Percentiles rank a stretch among this genome's conserved stretches.
These are phyloP conservation scores for Termitomyces sp. DNA, from an alignment of 768 basidiomycete genomes.

Conservation along the genomic window DNA sequence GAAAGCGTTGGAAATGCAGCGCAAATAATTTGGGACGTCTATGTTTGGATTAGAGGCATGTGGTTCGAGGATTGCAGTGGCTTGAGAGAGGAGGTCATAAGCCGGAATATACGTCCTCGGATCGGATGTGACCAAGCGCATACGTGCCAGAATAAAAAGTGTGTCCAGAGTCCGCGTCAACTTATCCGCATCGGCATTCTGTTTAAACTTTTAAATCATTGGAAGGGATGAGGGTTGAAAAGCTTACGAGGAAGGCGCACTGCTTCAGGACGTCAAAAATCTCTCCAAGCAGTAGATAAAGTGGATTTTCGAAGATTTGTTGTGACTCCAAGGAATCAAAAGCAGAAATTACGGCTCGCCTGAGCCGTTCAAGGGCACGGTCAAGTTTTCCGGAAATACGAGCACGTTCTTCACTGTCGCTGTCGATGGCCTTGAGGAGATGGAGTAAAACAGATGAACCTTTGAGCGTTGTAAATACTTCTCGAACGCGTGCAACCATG, in stretches of 20 bases:
- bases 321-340: slow-evolving; percentile 28
- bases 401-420: slow-evolving; percentile 25
- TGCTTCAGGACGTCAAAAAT: slow-evolving; percentile 24
- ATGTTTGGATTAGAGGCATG: slow-evolving; percentile 14
- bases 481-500: slow-evolving; percentile 12
- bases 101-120: slow-evolving; percentile 40
- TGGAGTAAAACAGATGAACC: slow-evolving; percentile 10
- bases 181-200: slow-evolving; percentile 25
- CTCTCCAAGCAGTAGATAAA: slow-evolving; percentile 27
- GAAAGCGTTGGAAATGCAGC: slow-evolving; percentile 68
- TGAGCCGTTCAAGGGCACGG: slow-evolving; percentile 53
- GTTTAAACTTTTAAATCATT: slow-evolving; percentile 6
- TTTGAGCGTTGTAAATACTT: slow-evolving; percentile 14
- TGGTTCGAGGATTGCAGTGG: slow-evolving; percentile 26
- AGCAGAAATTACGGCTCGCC: slow-evolving; percentile 42
- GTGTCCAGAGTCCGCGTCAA: slow-evolving; percentile 48
- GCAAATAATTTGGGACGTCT: slow-evolving; percentile 47
- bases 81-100: slow-evolving; percentile 41
- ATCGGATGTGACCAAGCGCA: slow-evolving; percentile 30
- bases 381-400: slow-evolving; percentile 48
- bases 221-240: neutral
- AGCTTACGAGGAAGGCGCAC: slow-evolving; percentile 23
- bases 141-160: slow-evolving; percentile 47
- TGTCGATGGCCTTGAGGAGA: slow-evolving; percentile 5
- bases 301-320: slow-evolving; percentile 3